Base-by-base conservation (phyloP, 139 green algal species). In the Chlorella sp. region DNA sequence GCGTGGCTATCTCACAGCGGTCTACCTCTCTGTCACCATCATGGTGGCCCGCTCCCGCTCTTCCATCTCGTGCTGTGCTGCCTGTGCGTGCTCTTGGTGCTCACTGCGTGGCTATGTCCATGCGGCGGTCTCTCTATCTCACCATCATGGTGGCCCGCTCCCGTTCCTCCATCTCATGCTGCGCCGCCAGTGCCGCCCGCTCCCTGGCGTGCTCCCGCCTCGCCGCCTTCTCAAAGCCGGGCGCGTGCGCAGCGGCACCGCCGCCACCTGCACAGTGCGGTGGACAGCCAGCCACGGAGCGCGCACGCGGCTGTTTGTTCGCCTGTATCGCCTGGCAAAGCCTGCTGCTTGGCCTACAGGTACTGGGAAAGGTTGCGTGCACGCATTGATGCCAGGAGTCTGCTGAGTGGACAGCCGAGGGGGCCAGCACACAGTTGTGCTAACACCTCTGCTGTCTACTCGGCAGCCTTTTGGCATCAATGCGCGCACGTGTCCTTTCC, bases 171-270 rank as follows among this genome's bases (percentile, higher is more conserved):
- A 72, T 33, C 31, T 74, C 33, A 35, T 82, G 76, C 59, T 74
- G 67, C 23, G 71, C 71, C 5, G 35, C 35, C 23, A 77, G 66
- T 2, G 76, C 72, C 55, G 62, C 59, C 2, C 76, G 76, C 67
- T 82, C 76, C 0, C 31, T 66, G 27, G 76, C 76, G 27, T 82
- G 76, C 33, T 82, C 76, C 10, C 76, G 59, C 66, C 71, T 49
- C 1, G 76, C 76, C 6, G 71, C 76, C 2, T 42, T 65, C 76
- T 82, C 70, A 72, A 82, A 82, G 33, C 67, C 76, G 6, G 64
- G 64, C 5, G 32, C 24, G 26, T 67, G 62, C n/a, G n/a, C 62
- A 24, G n/a, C 62, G 20, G 26, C 4, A 33, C 4, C 14, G 59
- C 24, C 59, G 4, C 20, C 24, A 5, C 59, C 59, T 64, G 59